These are phyloP conservation scores for Geranomyces variabilis DNA, from an alignment of 192 early-diverging fungal species.

Conservation along the genomic window DNA sequence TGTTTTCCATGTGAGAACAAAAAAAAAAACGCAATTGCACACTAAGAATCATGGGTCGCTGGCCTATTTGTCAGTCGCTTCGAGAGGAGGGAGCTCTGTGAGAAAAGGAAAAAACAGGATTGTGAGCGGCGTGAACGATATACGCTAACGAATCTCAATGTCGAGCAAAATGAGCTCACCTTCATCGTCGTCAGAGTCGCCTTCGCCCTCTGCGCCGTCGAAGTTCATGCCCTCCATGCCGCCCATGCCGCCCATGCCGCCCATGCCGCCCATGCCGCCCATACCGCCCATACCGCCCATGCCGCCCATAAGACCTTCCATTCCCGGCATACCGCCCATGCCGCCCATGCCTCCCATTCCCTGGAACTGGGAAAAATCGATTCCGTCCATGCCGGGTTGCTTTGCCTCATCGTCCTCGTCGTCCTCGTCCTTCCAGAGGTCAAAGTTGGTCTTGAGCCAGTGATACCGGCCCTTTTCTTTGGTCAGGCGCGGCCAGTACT, in stretches of 20 bases:
- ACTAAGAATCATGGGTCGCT: too few species aligned
- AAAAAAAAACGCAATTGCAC: too few species aligned
- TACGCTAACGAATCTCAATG: too few species aligned
- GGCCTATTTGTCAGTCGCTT: too few species aligned
- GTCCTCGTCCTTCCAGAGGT: constrained; percentile 89
- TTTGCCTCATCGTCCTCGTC: constrained; percentile 79
- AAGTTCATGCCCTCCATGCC: constrained; percentile 62
- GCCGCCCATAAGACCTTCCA: too few species aligned
- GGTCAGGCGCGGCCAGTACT: constrained; percentile 85
- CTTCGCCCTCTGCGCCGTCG: constrained; percentile 16
- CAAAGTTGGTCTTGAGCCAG: constrained; percentile 91
- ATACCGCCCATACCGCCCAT: constrained; percentile 39
- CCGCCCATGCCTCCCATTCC: constrained; percentile 63
- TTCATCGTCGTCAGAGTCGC: constrained; percentile 39
- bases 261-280: constrained; percentile 68
- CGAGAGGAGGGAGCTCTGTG: too few species aligned
- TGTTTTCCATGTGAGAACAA: too few species aligned
- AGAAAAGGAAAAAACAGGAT: too few species aligned
- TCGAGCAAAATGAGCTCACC: too few species aligned
- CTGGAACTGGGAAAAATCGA: constrained; percentile 67
- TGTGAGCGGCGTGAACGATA: too few species aligned
- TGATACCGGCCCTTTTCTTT: constrained; percentile 67
- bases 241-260: constrained; percentile 46
- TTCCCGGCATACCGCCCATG: constrained; percentile 47
- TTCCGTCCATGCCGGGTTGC: constrained; percentile 50